Evolutionary conservation across 176 grass and related monocot species (phyloP).

Genomic region (Eragrostis curvula): DNA sequence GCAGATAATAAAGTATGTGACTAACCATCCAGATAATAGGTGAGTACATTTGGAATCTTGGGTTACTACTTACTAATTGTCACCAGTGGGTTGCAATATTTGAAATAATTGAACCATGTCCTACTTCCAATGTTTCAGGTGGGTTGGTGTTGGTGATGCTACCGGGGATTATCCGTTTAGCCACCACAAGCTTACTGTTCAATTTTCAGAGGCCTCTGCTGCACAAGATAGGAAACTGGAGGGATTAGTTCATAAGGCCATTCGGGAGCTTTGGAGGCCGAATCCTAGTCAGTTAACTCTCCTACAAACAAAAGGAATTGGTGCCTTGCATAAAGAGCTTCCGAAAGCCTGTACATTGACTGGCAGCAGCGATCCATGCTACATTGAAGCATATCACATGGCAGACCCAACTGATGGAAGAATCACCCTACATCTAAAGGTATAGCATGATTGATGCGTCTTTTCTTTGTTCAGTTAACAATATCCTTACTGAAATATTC

Average conservation of each 20-base stretch:
- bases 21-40: slow-evolving; percentile 83
- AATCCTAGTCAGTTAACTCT: slow-evolving; percentile 75
- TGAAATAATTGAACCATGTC: slow-evolving; percentile 12
- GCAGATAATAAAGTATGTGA: slow-evolving; percentile 91
- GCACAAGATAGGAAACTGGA: slow-evolving; percentile 98
- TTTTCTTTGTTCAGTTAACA: slow-evolving; percentile 16
- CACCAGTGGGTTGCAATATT: slow-evolving; percentile 1
- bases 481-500: slow-evolving; percentile 3
- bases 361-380: slow-evolving; percentile 95
- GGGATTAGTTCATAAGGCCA: slow-evolving; percentile 97
- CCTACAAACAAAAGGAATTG: slow-evolving; percentile 83
- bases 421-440: slow-evolving; percentile 94
- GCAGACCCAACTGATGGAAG: slow-evolving; percentile 90
- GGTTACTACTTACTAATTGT: not conserved
- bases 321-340: slow-evolving; percentile 78
- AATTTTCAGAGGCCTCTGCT: slow-evolving; percentile 82
- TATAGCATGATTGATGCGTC: slow-evolving; percentile 35
- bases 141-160: slow-evolving; percentile 86
- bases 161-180: slow-evolving; percentile 99
- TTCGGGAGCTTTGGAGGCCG: slow-evolving; percentile 91
- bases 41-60: slow-evolving; percentile 51
- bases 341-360: slow-evolving; percentile 77
- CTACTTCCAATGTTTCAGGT: slow-evolving; percentile 65
- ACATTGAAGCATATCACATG: slow-evolving; percentile 96
- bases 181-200: slow-evolving; percentile 97